Percentiles rank a stretch among this genome's conserved stretches.
Evolutionary conservation across 148 eudicot genomes (phyloP).

Genomic region (Rhododendron henanense): DNA sequence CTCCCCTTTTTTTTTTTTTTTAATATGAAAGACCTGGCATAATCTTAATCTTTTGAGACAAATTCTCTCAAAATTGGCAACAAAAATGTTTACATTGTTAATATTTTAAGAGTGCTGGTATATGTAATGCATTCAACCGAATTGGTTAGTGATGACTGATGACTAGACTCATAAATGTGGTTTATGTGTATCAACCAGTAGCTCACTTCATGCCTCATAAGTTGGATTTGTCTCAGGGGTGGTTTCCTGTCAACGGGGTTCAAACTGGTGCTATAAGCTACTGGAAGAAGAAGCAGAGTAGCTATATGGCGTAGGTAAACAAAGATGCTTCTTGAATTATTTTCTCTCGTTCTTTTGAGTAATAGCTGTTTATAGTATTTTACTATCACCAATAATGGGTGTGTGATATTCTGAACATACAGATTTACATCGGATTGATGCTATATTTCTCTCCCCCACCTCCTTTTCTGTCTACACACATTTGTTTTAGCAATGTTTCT

Average conservation of each 20-base stretch:
- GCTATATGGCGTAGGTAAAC: slow-evolving; percentile 6
- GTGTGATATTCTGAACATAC: background rate
- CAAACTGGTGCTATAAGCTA: slow-evolving; percentile 21
- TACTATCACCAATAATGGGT: background rate
- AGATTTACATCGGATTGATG: background rate
- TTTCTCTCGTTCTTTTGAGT: background rate
- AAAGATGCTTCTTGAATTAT: background rate
- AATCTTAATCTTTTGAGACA: background rate
- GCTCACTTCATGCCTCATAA: background rate
- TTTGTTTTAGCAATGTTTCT: background rate
- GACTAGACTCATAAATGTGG: background rate
- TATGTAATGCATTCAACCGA: background rate
- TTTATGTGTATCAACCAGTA: background rate
- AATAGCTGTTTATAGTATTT: background rate
- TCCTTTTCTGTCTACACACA: background rate
- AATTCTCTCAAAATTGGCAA: background rate
- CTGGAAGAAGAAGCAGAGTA: slow-evolving; percentile 8
- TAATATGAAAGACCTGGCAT: background rate
- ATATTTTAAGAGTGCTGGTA: background rate
- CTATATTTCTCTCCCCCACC: background rate
- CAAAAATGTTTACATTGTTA: background rate
- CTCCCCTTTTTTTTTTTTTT: background rate
- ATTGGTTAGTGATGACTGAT: background rate
- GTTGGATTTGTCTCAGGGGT: slow-evolving; percentile 7
- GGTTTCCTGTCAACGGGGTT: slow-evolving; percentile 24